Evolutionary conservation across 2,329 filamentous ascomycete species (phyloP).

Genomic region (Talaromyces sp.): DNA sequence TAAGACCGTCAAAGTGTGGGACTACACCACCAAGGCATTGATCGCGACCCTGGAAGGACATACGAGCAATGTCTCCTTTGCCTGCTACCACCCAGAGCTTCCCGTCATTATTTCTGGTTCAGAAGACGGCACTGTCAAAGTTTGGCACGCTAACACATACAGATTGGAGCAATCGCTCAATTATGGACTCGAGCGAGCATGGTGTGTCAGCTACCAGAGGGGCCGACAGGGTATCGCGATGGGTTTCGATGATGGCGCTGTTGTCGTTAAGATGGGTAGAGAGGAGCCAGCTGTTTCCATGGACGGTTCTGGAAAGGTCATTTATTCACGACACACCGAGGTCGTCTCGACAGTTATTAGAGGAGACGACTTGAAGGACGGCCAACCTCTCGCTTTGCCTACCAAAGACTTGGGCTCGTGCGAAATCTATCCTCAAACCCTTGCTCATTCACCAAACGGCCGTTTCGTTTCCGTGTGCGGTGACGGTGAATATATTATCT

Average conservation of each 20-base stretch:
- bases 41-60: slow-evolving; percentile 96
- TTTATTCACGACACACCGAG: slow-evolving; percentile 94
- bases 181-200: slow-evolving; percentile 92
- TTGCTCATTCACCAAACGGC: slow-evolving; percentile 93
- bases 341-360: slow-evolving; percentile 95
- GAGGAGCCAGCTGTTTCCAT: slow-evolving; percentile 98
- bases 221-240: slow-evolving; percentile 92
- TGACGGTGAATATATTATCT: slow-evolving; percentile 98
- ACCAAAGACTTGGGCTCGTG: slow-evolving; percentile 95
- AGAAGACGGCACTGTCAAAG: slow-evolving; percentile 94
- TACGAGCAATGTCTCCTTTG: slow-evolving; percentile 96
- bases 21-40: slow-evolving; percentile 96
- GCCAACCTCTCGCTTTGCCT: slow-evolving; percentile 75
- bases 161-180: slow-evolving; percentile 91
- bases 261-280: slow-evolving; percentile 94
- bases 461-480: slow-evolving; percentile 86
- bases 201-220: slow-evolving; percentile 95
- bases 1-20: slow-evolving; percentile 96
- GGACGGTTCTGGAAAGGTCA: slow-evolving; percentile 91
- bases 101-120: slow-evolving; percentile 97
- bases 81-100: slow-evolving; percentile 94
- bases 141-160: slow-evolving; percentile 99
- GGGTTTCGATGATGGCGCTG: slow-evolving; percentile 95
- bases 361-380: slow-evolving; percentile 84
- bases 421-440: slow-evolving; percentile 92